Conservation (phyloP, 2,329 filamentous ascomycete species). For the Ophiostoma sp. region DNA sequence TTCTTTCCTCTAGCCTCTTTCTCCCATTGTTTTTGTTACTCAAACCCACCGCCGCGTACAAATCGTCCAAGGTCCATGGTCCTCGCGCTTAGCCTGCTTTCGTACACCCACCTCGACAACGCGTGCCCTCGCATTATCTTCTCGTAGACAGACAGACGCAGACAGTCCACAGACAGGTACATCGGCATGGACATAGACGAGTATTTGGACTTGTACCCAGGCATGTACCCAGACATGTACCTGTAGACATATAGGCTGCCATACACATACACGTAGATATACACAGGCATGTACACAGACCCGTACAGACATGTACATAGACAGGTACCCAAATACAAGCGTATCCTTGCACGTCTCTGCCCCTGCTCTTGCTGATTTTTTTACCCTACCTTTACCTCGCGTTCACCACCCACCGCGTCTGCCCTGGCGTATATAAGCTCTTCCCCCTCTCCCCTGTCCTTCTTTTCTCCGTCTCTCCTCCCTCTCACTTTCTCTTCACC, state of each 20-base stretch:
- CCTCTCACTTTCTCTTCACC: not conserved
- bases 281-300: no score
- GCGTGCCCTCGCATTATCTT: not conserved
- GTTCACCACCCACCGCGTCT: not conserved
- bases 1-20: not conserved
- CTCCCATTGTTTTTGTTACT: not conserved
- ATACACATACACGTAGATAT: no score
- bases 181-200: no score
- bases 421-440: not conserved
- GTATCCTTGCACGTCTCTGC: no score
- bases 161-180: no score
- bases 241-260: no score
- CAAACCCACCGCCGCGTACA: not conserved
- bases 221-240: no score
- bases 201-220: no score
- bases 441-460: not conserved
- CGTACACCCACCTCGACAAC: not conserved
- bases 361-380: not conserved
- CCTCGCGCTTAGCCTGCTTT: not conserved
- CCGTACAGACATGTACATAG: no score
- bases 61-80: not conserved
- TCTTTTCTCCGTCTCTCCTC: not conserved
- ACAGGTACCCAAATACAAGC: no score
- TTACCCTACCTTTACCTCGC: not conserved
- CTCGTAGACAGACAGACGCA: no score